These are phyloP conservation scores for Podospora fimiseda DNA, from an alignment of 495 filamentous ascomycete genomes.

Conservation along the genomic window DNA sequence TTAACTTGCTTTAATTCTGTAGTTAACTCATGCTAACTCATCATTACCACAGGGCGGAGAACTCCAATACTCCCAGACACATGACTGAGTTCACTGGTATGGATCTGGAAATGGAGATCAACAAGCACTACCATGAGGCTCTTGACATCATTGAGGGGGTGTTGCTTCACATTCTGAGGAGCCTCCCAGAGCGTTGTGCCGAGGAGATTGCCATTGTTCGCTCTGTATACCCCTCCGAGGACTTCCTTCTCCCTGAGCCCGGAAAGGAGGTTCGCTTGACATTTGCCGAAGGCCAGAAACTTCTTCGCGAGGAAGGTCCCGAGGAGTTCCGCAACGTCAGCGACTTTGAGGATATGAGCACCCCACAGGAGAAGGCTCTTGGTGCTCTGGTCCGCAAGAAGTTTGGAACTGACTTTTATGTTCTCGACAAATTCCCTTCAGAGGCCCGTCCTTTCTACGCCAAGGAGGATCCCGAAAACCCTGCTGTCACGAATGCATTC, in stretches of 20 bases:
- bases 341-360: slow-evolving; percentile 75
- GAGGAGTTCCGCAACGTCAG: slow-evolving; percentile 59
- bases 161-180: slow-evolving; percentile 81
- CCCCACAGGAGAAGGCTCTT: slow-evolving; percentile 84
- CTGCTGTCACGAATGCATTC: slow-evolving; percentile 42
- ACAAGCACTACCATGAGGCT: slow-evolving; percentile 83
- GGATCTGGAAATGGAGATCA: slow-evolving; percentile 95
- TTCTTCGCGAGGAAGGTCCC: slow-evolving; percentile 74
- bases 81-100: slow-evolving; percentile 97
- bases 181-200: slow-evolving; percentile 56
- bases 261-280: slow-evolving; percentile 77
- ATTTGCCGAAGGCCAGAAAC: slow-evolving; percentile 76
- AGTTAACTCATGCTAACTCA: too few relatives aligned
- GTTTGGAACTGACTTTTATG: slow-evolving; percentile 86
- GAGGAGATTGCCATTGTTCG: slow-evolving; percentile 66
- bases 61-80: slow-evolving; percentile 92
- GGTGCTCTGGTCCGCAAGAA: slow-evolving; percentile 77
- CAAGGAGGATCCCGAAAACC: slow-evolving; percentile 66
- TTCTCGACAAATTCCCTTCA: slow-evolving; percentile 87
- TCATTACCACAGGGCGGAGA: too few relatives aligned
- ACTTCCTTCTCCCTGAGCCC: slow-evolving; percentile 46
- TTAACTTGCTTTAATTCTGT: too few relatives aligned
- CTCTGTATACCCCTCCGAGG: slow-evolving; percentile 52
- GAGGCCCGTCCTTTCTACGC: slow-evolving; percentile 84
- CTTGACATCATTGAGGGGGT: slow-evolving; percentile 72